Percentiles rank a stretch among this genome's conserved stretches.
phyloP scores from a whole-genome alignment of 345 rosid genomes.

The Arabidopsis arenosa region DNA sequence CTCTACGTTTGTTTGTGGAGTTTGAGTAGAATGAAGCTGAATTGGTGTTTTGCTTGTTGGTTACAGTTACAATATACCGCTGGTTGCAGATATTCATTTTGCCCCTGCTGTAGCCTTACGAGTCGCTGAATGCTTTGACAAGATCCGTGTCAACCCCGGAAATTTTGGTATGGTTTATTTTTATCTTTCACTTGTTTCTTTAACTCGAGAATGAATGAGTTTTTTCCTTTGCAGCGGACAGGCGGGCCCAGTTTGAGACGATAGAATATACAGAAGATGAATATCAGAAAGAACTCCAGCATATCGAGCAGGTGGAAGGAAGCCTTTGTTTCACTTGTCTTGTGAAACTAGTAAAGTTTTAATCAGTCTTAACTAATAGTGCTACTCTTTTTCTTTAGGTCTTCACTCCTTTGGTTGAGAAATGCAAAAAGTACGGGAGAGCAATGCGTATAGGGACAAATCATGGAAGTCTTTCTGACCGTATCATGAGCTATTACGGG shows the following conservation, averaged over 20 bases:
- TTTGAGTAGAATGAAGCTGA: constrained; percentile 33
- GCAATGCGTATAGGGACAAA: constrained; percentile 99
- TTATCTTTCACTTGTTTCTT: constrained; percentile 29
- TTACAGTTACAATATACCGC: constrained; percentile 89
- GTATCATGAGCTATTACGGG: constrained; percentile 97
- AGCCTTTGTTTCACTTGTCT: constrained; percentile 22
- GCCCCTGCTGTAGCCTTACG: constrained; percentile 92
- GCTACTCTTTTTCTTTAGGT: constrained; percentile 53
- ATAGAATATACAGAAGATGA: constrained; percentile 94
- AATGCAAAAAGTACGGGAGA: constrained; percentile 96
- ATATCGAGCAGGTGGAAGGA: constrained; percentile 77
- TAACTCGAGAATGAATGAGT: constrained; percentile 14
- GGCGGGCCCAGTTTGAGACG: constrained; percentile 89
- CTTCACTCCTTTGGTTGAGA: constrained; percentile 95
- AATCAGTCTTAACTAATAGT: not conserved
- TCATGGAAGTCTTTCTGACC: constrained; percentile 99
- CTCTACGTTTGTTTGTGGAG: not conserved
- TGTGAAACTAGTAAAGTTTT: constrained; percentile 8
- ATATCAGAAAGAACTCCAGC: constrained; percentile 93
- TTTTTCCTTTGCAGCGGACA: constrained; percentile 73
- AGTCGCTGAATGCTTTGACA: constrained; percentile 96
- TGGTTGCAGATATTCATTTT: constrained; percentile 98
- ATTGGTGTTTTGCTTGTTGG: constrained; percentile 26
- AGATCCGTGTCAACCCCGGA: constrained; percentile 98
- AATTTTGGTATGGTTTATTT: constrained; percentile 67